Base-by-base conservation (phyloP, 495 filamentous ascomycete species). In the Aspergillus hancockii region DNA sequence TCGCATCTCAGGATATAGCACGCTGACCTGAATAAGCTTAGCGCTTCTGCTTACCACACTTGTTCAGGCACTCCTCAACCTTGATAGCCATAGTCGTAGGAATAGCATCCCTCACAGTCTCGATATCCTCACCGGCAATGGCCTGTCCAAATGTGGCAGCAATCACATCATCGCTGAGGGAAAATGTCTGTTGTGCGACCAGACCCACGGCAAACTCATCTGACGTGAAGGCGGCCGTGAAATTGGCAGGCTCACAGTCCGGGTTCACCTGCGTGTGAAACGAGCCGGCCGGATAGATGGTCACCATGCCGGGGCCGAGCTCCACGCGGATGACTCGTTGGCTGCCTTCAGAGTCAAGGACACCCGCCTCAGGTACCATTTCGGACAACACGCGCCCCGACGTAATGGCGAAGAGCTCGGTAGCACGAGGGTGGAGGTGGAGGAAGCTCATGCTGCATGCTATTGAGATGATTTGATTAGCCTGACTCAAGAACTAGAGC, bases 221-320 rank as follows among this genome's bases (percentile, higher is more conserved):
- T 1, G 58, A 49, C 0, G 23, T 67, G 30, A 72, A 66, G 0
- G 67, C 64, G 16, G 70, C 70, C 38, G 67, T 58, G 36, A 70
- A 72, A 21, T 63, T 66, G 28, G 70, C 67, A 1, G 67, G 47
- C 56, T 67, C 61, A 25, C 71, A 68, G 67, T 80, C 74, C 21
- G 73, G 76, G 60, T 83, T 82, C 61, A 76, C 70, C 75, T 81
- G 80, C 34, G 76, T 74, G 61, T 82, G 79, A 34, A 82, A 70
- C 54, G 70, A 77, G 4, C 65, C 79, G 8, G 61, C 63, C 12
- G 78, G 81, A 64, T 78, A 83, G 54, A 81, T 72, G 1, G 79
- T 83, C 66, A 81, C 71, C 65, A 73, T 71, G 19, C 75, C 74
- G 1, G 77, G 68, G 10, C 53, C 54, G 13, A 82, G 66, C 12